Conservation (phyloP, 164 flowering plant species). For the Vitis cinerea region DNA sequence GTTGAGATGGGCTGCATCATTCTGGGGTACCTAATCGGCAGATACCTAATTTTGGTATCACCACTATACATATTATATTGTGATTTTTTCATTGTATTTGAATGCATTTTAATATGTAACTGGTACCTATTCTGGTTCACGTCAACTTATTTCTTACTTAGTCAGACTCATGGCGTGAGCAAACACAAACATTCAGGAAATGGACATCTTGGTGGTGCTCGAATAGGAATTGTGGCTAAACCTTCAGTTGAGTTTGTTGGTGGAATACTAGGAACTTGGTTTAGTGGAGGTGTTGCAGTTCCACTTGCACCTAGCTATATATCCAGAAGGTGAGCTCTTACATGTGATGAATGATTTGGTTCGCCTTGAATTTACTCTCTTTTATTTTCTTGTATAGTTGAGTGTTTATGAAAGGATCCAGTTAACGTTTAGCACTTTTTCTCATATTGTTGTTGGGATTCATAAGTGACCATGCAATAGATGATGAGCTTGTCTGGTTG, state of each 20-base stretch:
- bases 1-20: too few relatives aligned
- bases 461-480: background rate
- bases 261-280: slow-evolving; percentile 85
- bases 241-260: slow-evolving; percentile 98
- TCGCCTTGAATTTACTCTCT: slow-evolving; percentile 21
- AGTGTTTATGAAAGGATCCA: background rate
- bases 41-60: too few relatives aligned
- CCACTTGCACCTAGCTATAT: slow-evolving; percentile 93
- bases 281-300: slow-evolving; percentile 94
- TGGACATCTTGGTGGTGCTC: slow-evolving; percentile 64
- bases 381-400: background rate
- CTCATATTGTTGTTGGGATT: background rate
- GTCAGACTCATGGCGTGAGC: slow-evolving; percentile 22
- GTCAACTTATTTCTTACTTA: too few relatives aligned
- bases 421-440: background rate
- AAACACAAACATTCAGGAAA: slow-evolving; percentile 16
- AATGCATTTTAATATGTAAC: too few relatives aligned
- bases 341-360: slow-evolving; percentile 97
- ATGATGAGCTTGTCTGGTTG: too few relatives aligned
- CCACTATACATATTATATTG: too few relatives aligned
- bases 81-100: too few relatives aligned
- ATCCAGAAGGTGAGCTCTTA: slow-evolving; percentile 85
- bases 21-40: too few relatives aligned
- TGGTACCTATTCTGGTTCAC: too few relatives aligned
- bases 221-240: slow-evolving; percentile 92